Conservation (phyloP, 345 rosid species). For the Erucastrum elatum region DNA sequence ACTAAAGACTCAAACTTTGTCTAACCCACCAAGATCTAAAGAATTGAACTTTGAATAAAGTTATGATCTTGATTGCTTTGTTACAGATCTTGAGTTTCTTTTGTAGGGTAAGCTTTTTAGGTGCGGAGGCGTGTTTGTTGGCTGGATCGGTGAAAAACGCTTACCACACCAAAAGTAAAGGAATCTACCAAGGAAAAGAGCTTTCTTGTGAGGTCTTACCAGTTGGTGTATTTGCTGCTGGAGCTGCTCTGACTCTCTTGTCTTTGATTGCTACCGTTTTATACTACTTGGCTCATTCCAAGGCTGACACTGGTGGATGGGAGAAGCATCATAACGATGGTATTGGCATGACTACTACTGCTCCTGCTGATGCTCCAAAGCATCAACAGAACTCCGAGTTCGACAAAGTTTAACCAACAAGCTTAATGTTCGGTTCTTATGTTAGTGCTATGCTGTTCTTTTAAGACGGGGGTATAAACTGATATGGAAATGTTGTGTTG, state of each 20-base stretch:
- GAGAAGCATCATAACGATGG: constrained; percentile 82
- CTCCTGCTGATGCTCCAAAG: constrained; percentile 44
- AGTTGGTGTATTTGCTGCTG: constrained; percentile 92
- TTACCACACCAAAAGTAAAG: constrained; percentile 84
- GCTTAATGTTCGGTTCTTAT: constrained; percentile 6
- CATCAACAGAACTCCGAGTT: constrained; percentile 49
- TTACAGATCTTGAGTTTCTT: background rate
- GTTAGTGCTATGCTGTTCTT: constrained; percentile 1
- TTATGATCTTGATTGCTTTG: constrained; percentile 6
- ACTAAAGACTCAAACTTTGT: background rate
- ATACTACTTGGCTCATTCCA: constrained; percentile 81
- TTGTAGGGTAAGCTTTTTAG: constrained; percentile 78
- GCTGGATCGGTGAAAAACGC: constrained; percentile 89
- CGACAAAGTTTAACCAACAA: constrained; percentile 44
- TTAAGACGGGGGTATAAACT: constrained; percentile 16
- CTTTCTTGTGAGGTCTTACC: constrained; percentile 82
- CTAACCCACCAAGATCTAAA: background rate
- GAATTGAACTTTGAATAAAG: background rate
- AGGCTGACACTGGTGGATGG: constrained; percentile 97
- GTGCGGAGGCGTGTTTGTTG: constrained; percentile 89
- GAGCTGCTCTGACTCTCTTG: constrained; percentile 80
- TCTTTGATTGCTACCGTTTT: constrained; percentile 62
- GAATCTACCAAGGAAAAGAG: constrained; percentile 43
- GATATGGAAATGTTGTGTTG: constrained; percentile 1
- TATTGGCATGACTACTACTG: constrained; percentile 36